A percentile compares a stretch with the other conserved stretches of the same genome.
phyloP scores from a whole-genome alignment of 495 filamentous ascomycete genomes.

The Chlorociboria aeruginascens region DNA sequence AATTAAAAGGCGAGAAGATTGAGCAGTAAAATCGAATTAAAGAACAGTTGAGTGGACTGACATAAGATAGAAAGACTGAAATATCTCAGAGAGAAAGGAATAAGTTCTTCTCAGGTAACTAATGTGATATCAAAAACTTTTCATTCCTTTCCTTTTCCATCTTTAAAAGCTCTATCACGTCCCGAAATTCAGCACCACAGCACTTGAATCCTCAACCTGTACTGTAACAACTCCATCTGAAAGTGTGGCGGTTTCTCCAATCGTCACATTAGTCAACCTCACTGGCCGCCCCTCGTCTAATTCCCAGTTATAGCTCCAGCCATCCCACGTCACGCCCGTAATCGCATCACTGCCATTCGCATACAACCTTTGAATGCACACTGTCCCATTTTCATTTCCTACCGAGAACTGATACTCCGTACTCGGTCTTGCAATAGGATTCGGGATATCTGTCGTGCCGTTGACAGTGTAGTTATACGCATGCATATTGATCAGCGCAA shows the following conservation, averaged over 20 bases:
- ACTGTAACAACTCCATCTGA: constrained; percentile 6
- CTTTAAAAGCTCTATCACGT: too few species aligned
- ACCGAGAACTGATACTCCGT: constrained; percentile 33
- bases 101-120: too few species aligned
- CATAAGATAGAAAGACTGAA: too few species aligned
- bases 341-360: constrained; percentile 56
- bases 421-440: constrained; percentile 21
- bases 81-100: too few species aligned
- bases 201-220: constrained; percentile 12
- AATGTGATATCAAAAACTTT: too few species aligned
- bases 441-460: constrained; percentile 22
- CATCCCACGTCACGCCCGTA: constrained; percentile 49
- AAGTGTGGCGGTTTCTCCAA: constrained; percentile 31
- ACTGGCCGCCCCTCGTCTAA: constrained; percentile 42
- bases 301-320: constrained; percentile 52
- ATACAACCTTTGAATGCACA: constrained; percentile 32
- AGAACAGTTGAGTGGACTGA: too few species aligned
- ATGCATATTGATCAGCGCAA: constrained; percentile 48
- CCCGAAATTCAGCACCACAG: constrained; percentile 12
- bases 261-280: constrained; percentile 43
- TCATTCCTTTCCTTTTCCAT: too few species aligned
- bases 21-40: too few species aligned
- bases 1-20: too few species aligned
- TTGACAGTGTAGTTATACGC: constrained; percentile 46
- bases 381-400: constrained; percentile 12